Evolutionary conservation across 2,329 filamentous ascomycete genomes (phyloP), one percentile per base, ranked within the genome.

Genomic region (Fusarium dimerum): DNA sequence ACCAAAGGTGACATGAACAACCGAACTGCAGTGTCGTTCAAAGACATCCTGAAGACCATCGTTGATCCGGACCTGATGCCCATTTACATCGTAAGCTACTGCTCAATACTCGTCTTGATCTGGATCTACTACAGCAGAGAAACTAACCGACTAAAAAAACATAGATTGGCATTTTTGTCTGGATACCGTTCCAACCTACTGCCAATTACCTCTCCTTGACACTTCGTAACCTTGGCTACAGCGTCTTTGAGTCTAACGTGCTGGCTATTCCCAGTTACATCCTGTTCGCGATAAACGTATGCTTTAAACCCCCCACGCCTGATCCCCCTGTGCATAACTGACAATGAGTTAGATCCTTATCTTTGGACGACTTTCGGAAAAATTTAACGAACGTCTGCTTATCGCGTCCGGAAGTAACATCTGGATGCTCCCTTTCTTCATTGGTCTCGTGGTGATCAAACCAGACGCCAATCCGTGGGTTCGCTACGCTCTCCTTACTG

Each of bases 1-100:
- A 77, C 74, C 42, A 84, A 83, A 52, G 78, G 79, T 49, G 76
- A 77, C 47, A 84, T 86, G 80, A 80, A 85, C 62, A 85, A 85
- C 56, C 76, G 83, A 6, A 72, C 85, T 63, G 76, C 78, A 0
- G 77, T 86, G 34, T 81, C 78, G 1, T 73, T 72, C 0, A 69
- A 65, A 4, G 68, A 76, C 2, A 73, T 85, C 1, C 83, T 78
- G 76, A 66, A 79, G 29, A 77, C 77, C 5, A 66, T 84, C 1
- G 72, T 70, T 5, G 84, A 85, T 55, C 84, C 78, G 50, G 70
- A 73, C 34, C 58, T 75, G 36, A 73, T 71, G 70, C 79, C 79
- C 0, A 58, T 80, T 5, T 84, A 84, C 56, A 59, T 80, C 17
- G 68, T 85, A 13, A 52, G n/a, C n/a, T n/a, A n/a, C n/a, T n/a